Percentiles rank a stretch among this genome's conserved stretches.
These are phyloP conservation scores for Colletotrichum theobromicola DNA, from an alignment of 2,329 filamentous ascomycete genomes.

Conservation along the genomic window DNA sequence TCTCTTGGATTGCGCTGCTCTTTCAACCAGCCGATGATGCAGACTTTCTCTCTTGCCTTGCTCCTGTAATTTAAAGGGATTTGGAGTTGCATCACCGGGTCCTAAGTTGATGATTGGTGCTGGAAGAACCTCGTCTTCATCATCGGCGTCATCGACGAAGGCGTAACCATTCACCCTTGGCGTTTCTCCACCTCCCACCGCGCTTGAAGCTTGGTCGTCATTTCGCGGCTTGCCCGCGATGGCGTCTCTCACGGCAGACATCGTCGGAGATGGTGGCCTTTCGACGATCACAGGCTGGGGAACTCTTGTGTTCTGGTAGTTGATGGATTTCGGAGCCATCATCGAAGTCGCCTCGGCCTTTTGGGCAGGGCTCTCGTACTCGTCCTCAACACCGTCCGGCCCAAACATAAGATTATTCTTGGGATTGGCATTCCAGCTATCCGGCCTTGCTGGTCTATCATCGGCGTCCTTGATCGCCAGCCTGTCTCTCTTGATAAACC, in stretches of 20 bases:
- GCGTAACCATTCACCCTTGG: slow-evolving; percentile 92
- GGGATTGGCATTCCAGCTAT: slow-evolving; percentile 76
- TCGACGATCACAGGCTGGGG: slow-evolving; percentile 51
- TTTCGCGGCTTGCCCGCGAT: slow-evolving; percentile 74
- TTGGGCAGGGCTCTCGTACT: slow-evolving; percentile 67
- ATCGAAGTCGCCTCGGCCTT: slow-evolving; percentile 72
- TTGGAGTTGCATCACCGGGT: slow-evolving; percentile 67
- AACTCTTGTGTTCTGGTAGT: slow-evolving; percentile 85
- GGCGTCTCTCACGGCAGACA: slow-evolving; percentile 84
- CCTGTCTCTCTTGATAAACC: slow-evolving; percentile 56
- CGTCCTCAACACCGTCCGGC: slow-evolving; percentile 69
- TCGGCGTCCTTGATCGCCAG: slow-evolving; percentile 71
- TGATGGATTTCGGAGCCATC: slow-evolving; percentile 77
- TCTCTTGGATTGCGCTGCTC: slow-evolving; percentile 75
- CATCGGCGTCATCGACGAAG: slow-evolving; percentile 85
- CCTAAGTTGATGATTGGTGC: slow-evolving; percentile 61
- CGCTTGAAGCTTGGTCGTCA: slow-evolving; percentile 64
- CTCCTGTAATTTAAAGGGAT: slow-evolving; percentile 81
- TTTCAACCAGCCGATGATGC: slow-evolving; percentile 87
- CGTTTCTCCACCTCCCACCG: slow-evolving; percentile 72
- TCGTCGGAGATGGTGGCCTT: slow-evolving; percentile 76
- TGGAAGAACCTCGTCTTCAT: slow-evolving; percentile 42
- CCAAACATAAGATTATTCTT: slow-evolving; percentile 89
- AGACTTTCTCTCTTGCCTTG: slow-evolving; percentile 79
- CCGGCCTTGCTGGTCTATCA: slow-evolving; percentile 76